Conservation (phyloP, 176 grass and related monocot species). For the Aegilops longissima region DNA sequence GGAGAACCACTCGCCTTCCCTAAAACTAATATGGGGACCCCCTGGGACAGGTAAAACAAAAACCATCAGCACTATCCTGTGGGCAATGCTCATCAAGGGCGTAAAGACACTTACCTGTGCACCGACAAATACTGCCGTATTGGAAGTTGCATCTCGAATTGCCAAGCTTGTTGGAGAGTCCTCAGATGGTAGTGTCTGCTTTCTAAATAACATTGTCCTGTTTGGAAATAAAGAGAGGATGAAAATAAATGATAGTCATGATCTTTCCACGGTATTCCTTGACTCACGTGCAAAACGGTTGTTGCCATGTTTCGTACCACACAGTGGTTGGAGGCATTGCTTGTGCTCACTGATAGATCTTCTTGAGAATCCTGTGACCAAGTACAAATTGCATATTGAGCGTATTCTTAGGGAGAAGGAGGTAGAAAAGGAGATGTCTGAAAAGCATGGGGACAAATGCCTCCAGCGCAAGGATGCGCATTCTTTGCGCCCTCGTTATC, state of each 20-base stretch:
- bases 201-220: constrained; percentile 33
- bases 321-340: constrained; percentile 41
- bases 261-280: constrained; percentile 35
- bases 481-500: background rate
- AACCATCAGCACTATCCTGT: constrained; percentile 37
- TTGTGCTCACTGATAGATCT: constrained; percentile 35
- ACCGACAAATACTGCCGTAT: constrained; percentile 40
- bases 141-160: constrained; percentile 21
- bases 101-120: constrained; percentile 35
- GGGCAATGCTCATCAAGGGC: constrained; percentile 17
- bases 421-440: background rate
- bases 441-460: background rate
- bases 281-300: constrained; percentile 31
- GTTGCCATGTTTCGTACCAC: constrained; percentile 15
- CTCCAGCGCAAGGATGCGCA: background rate
- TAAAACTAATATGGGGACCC: no score
- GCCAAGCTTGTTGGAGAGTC: constrained; percentile 6
- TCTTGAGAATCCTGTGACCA: constrained; percentile 23
- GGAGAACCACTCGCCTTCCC: no score
- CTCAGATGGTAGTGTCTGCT: background rate
- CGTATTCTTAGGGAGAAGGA: background rate
- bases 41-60: constrained; percentile 51
- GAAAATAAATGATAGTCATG: background rate
- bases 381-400: constrained; percentile 14
- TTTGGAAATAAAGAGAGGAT: constrained; percentile 38